A percentile compares a stretch with the other conserved stretches of the same genome.
Evolutionary conservation across 1,284 basidiomycete genomes (phyloP).

Genomic region (Ustilago curta): DNA sequence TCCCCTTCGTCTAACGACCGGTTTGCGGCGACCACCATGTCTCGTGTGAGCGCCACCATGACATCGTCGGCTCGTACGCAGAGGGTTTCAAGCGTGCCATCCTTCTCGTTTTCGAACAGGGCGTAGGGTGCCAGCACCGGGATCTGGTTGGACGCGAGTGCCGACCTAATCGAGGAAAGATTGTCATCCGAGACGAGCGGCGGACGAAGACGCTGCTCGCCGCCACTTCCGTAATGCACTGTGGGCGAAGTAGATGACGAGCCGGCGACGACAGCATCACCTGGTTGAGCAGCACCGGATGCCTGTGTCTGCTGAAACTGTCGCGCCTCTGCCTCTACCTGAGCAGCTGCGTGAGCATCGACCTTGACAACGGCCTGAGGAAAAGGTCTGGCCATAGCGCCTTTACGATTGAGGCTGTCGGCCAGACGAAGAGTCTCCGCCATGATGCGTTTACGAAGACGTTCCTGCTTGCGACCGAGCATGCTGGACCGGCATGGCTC

Average conservation of each 20-base stretch:
- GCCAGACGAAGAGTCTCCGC: slow-evolving; percentile 75
- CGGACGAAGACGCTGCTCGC: slow-evolving; percentile 46
- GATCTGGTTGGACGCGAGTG: slow-evolving; percentile 90
- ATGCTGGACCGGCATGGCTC: slow-evolving; percentile 16
- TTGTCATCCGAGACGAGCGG: slow-evolving; percentile 77
- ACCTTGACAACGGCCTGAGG: slow-evolving; percentile 60
- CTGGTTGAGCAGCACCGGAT: slow-evolving; percentile 6
- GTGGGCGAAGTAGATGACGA: slow-evolving; percentile 30
- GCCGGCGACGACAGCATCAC: slow-evolving; percentile 24
- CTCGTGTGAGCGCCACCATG: slow-evolving; percentile 85
- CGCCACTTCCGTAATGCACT: slow-evolving; percentile 27
- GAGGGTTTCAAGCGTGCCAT: slow-evolving; percentile 76
- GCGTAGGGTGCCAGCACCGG: slow-evolving; percentile 96
- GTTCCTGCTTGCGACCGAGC: slow-evolving; percentile 48
- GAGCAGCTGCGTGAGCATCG: slow-evolving; percentile 40
- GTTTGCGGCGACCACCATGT: slow-evolving; percentile 76
- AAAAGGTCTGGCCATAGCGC: slow-evolving; percentile 86
- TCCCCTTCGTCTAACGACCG: slow-evolving; percentile 9
- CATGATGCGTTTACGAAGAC: slow-evolving; percentile 79
- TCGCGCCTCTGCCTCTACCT: slow-evolving; percentile 33
- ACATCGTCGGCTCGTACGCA: slow-evolving; percentile 91
- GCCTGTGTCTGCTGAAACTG: slow-evolving; percentile 19
- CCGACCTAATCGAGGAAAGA: slow-evolving; percentile 83
- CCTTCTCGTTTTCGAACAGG: slow-evolving; percentile 79
- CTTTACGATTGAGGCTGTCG: slow-evolving; percentile 83